These are phyloP conservation scores for Cicer yamashitae DNA, from an alignment of 306 rosid genomes.

Conservation along the genomic window DNA sequence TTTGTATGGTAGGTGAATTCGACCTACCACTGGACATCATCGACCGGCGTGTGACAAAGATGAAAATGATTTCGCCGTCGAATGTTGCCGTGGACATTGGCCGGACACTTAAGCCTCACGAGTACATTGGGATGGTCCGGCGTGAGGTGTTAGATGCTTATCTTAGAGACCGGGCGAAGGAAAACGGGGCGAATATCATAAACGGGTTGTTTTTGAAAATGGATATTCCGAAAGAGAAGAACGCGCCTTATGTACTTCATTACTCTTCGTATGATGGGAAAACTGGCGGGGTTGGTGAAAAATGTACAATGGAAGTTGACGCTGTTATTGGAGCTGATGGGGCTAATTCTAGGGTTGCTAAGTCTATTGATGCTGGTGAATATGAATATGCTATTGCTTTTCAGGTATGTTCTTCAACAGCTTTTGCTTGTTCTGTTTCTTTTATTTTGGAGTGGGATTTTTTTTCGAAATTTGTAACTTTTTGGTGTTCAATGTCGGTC, in stretches of 20 bases:
- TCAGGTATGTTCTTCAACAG: too few relatives aligned
- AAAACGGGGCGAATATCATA: conserved; percentile 78
- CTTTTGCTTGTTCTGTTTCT: too few relatives aligned
- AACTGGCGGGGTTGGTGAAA: conserved; percentile 74
- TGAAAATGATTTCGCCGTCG: conserved; percentile 99
- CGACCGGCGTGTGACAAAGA: conserved; percentile 92
- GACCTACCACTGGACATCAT: conserved; percentile 86
- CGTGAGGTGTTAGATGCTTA: conserved; percentile 88
- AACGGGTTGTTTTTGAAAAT: conserved; percentile 88
- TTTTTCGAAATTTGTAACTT: too few relatives aligned
- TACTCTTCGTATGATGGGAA: conserved; percentile 74
- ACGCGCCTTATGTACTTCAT: conserved; percentile 77
- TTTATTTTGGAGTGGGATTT: too few relatives aligned
- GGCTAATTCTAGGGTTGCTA: conserved; percentile 94
- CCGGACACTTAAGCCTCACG: conserved; percentile 83
- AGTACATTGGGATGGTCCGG: conserved; percentile 95
- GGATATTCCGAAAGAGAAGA: conserved; percentile 67
- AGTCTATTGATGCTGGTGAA: conserved; percentile 89
- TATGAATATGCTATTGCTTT: conserved; percentile 80
- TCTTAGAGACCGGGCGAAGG: conserved; percentile 71
- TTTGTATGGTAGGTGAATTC: conserved; percentile 97
- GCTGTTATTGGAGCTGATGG: conserved; percentile 99
- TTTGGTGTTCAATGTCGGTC: too few relatives aligned
- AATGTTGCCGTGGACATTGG: conserved; percentile 97
- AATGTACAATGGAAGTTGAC: conserved; percentile 79